Percentiles rank a stretch among this genome's conserved stretches.
phyloP scores from a whole-genome alignment of 352 stramenopile genomes.

The Globisporangium uncinulatum region DNA sequence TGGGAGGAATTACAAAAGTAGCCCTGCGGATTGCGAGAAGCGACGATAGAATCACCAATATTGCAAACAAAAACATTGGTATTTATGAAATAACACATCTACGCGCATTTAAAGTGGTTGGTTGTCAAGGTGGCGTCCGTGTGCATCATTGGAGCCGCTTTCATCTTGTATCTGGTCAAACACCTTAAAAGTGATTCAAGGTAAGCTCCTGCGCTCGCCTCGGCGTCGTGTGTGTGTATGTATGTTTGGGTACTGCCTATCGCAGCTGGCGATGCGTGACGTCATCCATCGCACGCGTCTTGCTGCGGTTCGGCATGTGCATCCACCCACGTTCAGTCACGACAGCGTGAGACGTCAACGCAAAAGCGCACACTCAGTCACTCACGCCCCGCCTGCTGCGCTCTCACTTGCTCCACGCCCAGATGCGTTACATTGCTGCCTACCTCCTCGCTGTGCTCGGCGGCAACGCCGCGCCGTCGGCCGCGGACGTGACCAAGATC shows the following conservation, averaged over 20 bases:
- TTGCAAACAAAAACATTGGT: background rate
- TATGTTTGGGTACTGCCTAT: background rate
- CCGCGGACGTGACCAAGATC: conserved; percentile 90
- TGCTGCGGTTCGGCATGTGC: background rate
- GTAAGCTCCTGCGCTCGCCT: conserved; percentile 20
- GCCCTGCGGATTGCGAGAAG: no score
- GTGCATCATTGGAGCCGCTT: background rate
- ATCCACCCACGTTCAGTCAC: background rate
- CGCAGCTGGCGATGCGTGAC: no score
- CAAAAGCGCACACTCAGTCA: background rate
- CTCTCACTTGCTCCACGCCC: background rate
- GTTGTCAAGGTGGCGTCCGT: conserved; percentile 8
- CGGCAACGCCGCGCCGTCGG: conserved; percentile 86
- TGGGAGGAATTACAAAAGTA: background rate
- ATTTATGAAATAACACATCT: background rate
- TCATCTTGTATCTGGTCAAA: conserved; percentile 90
- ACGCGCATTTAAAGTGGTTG: conserved; percentile 23
- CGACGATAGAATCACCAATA: no score
- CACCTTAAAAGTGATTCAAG: conserved; percentile 92
- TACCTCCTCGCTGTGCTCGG: conserved; percentile 95
- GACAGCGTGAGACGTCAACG: background rate
- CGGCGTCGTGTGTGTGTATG: conserved; percentile 2
- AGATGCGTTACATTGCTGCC: conserved; percentile 97
- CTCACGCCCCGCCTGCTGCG: background rate
- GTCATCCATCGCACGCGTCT: background rate